Conservation (phyloP, 2,329 filamentous ascomycete species). For the Aspergillus sp. region DNA sequence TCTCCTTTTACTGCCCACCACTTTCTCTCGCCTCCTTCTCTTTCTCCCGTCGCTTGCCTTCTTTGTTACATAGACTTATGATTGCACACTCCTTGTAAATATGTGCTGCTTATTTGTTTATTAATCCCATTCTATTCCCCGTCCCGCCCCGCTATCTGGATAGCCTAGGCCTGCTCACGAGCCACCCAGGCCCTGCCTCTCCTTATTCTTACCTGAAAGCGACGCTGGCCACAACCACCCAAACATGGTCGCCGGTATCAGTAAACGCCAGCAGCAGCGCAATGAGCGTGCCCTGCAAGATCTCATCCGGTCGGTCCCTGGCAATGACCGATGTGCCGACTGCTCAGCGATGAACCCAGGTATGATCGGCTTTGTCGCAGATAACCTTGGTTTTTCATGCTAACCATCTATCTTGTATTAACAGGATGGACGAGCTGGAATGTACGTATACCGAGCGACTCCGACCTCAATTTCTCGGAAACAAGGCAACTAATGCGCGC, state of each 20-base stretch:
- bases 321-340: conserved; percentile 93
- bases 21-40: not conserved
- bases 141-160: conserved; percentile 13
- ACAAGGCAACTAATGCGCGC: conserved; percentile 15
- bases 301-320: conserved; percentile 76
- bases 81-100: conserved; percentile 13
- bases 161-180: conserved; percentile 11
- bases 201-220: not conserved
- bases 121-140: conserved; percentile 10
- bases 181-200: not conserved
- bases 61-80: conserved; percentile 2
- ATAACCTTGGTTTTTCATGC: not conserved
- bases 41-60: not conserved
- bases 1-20: conserved; percentile 3
- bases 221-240: not conserved
- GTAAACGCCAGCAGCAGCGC: conserved; percentile 96
- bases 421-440: conserved; percentile 96
- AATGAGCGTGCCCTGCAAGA: conserved; percentile 93
- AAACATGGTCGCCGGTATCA: conserved; percentile 71
- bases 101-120: conserved; percentile 16
- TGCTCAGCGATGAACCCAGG: conserved; percentile 90
- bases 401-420: conserved; percentile 9
- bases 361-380: conserved; percentile 39
- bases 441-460: conserved; percentile 55
- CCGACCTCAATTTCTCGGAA: not conserved